A percentile compares a stretch with the other conserved stretches of the same genome.
These are phyloP conservation scores for Podila horticola DNA, from an alignment of 192 early-diverging fungal genomes.

Conservation along the genomic window DNA sequence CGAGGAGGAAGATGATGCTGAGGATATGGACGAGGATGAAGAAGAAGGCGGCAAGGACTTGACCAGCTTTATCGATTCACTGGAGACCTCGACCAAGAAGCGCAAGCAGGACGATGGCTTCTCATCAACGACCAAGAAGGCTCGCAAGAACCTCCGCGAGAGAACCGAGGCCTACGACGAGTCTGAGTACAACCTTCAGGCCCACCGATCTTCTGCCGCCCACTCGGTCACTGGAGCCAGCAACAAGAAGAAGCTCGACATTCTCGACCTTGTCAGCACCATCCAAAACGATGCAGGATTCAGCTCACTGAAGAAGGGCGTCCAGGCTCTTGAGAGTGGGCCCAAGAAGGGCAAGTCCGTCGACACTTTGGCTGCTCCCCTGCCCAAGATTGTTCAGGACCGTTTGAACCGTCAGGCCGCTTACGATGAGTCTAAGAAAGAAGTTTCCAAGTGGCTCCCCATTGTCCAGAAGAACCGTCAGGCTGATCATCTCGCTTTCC, in stretches of 20 bases:
- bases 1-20: constrained; percentile 50
- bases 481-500: constrained; percentile 86
- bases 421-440: constrained; percentile 83
- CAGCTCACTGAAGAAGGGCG: constrained; percentile 70
- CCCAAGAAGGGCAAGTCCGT: constrained; percentile 57
- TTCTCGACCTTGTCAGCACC: constrained; percentile 78
- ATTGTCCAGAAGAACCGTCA: constrained; percentile 85
- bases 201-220: constrained; percentile 50
- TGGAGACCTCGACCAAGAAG: constrained; percentile 68
- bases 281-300: constrained; percentile 74
- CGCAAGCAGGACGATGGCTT: constrained; percentile 44
- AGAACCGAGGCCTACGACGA: constrained; percentile 77
- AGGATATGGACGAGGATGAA: constrained; percentile 50
- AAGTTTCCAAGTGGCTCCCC: constrained; percentile 85
- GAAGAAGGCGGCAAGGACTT: constrained; percentile 60
- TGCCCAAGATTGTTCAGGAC: constrained; percentile 87
- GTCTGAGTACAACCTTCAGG: constrained; percentile 75
- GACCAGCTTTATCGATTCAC: constrained; percentile 71
- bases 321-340: constrained; percentile 61
- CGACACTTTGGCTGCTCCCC: constrained; percentile 73
- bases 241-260: constrained; percentile 73
- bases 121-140: constrained; percentile 35
- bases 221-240: constrained; percentile 46
- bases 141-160: constrained; percentile 67
- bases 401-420: constrained; percentile 88